Percentiles rank a stretch among this genome's conserved stretches.
Evolutionary conservation across 495 filamentous ascomycete genomes (phyloP).

Genomic region (Hypoxylon trugodes): DNA sequence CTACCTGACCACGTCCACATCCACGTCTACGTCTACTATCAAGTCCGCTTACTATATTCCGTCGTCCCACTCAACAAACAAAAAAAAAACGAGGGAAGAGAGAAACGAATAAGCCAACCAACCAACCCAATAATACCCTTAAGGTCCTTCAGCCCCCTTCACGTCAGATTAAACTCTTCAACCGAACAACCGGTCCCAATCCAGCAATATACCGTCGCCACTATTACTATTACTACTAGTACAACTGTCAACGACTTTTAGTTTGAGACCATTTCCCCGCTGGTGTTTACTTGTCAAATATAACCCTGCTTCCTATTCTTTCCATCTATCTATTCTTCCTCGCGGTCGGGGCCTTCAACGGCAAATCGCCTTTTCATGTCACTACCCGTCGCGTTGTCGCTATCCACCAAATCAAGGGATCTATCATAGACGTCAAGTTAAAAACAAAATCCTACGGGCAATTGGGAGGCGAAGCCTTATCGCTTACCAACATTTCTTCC

Average conservation of each 20-base stretch:
- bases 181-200: neutral
- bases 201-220: neutral
- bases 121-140: constrained; percentile 2
- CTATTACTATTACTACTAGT: constrained; percentile 1
- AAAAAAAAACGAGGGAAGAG: no score
- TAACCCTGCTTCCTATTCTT: no score
- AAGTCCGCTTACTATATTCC: neutral
- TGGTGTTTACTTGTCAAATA: constrained; percentile 13
- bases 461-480: constrained; percentile 31
- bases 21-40: constrained; percentile 5
- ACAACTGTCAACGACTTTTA: constrained; percentile 11
- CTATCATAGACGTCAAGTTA: constrained; percentile 27
- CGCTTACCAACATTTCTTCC: constrained; percentile 6
- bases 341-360: neutral
- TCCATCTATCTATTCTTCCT: neutral
- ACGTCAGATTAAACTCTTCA: constrained; percentile 40
- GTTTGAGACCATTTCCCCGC: constrained; percentile 8
- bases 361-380: constrained; percentile 24
- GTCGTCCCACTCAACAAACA: no score
- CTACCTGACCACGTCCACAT: neutral
- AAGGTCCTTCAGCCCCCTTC: constrained; percentile 30
- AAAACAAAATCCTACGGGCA: constrained; percentile 31
- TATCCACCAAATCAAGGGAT: constrained; percentile 27
- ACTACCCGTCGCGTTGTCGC: constrained; percentile 29
- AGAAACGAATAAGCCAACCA: no score